Conservation (phyloP, 2,329 filamentous ascomycete species). For the Colletotrichum graminicola region DNA sequence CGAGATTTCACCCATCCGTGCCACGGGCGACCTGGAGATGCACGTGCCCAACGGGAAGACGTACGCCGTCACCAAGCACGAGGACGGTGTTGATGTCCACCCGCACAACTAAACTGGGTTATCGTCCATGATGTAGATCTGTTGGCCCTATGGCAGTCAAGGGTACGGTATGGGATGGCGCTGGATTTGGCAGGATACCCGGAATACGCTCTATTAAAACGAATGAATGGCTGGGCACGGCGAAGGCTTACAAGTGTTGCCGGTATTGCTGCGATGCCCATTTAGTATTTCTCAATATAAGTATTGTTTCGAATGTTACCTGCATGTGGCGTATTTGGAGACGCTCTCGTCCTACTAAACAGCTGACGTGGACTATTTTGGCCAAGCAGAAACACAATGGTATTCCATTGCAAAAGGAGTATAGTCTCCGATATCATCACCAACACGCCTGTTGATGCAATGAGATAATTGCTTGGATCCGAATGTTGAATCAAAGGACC, state of each 20-base stretch:
- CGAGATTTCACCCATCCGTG: conserved; percentile 47
- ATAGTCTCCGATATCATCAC: no score
- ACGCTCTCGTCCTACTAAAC: no score
- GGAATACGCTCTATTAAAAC: neutral
- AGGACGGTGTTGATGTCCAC: conserved; percentile 43
- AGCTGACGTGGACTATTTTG: no score
- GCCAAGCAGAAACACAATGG: neutral
- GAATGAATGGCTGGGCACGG: neutral
- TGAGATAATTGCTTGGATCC: no score
- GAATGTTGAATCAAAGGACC: neutral
- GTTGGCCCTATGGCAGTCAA: no score
- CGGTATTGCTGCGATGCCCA: neutral
- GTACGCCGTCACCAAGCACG: conserved; percentile 43
- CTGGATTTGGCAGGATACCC: neutral
- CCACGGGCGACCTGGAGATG: conserved; percentile 43
- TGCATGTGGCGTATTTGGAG: neutral
- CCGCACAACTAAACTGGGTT: neutral
- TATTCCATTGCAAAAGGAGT: no score
- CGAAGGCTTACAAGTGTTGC: neutral
- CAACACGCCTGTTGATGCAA: no score
- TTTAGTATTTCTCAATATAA: neutral
- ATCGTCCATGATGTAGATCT: neutral
- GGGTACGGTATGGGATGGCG: neutral
- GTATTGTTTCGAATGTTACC: neutral
- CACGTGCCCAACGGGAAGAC: conserved; percentile 43